Evolutionary conservation across 805 yeast species (phyloP), one percentile per base, ranked within the genome.

Genomic region (Yamadazyma tumulicola): DNA sequence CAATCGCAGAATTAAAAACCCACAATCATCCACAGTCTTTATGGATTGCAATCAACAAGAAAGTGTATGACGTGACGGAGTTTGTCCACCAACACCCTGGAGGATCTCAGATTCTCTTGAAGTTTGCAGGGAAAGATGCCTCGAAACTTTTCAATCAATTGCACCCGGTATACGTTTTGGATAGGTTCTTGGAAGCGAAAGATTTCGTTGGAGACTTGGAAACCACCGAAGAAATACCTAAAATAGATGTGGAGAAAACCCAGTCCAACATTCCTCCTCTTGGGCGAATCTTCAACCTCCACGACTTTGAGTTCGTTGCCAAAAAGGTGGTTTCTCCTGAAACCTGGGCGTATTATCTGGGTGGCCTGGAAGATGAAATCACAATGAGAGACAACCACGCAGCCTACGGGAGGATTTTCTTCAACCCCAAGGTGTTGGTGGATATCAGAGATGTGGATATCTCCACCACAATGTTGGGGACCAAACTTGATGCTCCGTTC

Each of bases 61-160:
- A 84, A 48, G 79, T 91, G 20, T 91, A 89, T 57, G 81, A 91
- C 52, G 89, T 91, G 33, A 83, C 95, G 1, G 68, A 59, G 3
- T 84, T 84, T 43, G 48, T 82, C 21, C 78, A 77, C 18, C 85
- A 79, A 51, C 94, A 84, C 53, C 85, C 85, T 1, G 85, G 75
- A 19, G 85, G 85, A n/a, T 65, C 62, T 6, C 79, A 74, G 37
- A 46, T 77, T 15, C 67, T 79, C 31, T 38, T 75, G 35, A 75
- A 74, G 4, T 72, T 69, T 45, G 81, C 76, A 20, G 86, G 83
- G 15, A 69, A 72, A 45, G 83, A 77, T 46, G 58, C 75, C 32
- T 84, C 96, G 5, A 77, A 74, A 54, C 7, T 56, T 26, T 57
- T 57, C 42, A 61, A 64, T 52, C 61, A 62, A 46, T 61, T 67